Percentiles rank a stretch among this genome's conserved stretches.
Evolutionary conservation across 306 rosid genomes (phyloP).

Genomic region (Trifolium dubium): DNA sequence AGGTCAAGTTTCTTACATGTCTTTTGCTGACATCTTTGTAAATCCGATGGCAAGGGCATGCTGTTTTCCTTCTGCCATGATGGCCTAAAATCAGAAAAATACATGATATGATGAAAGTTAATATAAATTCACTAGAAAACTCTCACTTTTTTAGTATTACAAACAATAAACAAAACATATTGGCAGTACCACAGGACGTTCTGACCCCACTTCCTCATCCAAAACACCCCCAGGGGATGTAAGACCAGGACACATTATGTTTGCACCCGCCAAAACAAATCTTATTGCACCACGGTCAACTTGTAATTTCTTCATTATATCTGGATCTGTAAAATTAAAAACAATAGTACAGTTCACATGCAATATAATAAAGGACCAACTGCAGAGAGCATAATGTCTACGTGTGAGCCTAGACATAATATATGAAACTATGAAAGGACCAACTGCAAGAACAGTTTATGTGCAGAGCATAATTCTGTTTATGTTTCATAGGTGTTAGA

Average conservation of each 20-base stretch:
- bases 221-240: constrained; percentile 93
- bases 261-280: constrained; percentile 95
- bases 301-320: constrained; percentile 91
- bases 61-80: constrained; percentile 99
- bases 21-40: constrained; percentile 97
- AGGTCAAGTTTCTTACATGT: constrained; percentile 68
- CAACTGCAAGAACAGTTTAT: background rate
- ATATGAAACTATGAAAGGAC: background rate
- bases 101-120: constrained; percentile 29
- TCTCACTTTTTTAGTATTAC: constrained; percentile 7
- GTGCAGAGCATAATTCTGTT: background rate
- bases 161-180: constrained; percentile 15
- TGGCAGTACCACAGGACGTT: constrained; percentile 84
- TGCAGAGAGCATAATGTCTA: constrained; percentile 11
- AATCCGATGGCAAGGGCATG: constrained; percentile 99
- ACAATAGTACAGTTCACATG: constrained; percentile 2
- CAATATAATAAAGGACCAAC: constrained; percentile 19
- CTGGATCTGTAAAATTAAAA: constrained; percentile 68
- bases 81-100: constrained; percentile 72
- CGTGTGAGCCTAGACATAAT: background rate
- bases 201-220: constrained; percentile 87
- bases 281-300: constrained; percentile 94
- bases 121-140: constrained; percentile 33
- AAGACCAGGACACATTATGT: constrained; percentile 99
- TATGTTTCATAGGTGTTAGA: constrained; percentile 6